Evolutionary conservation across 2,329 filamentous ascomycete species (phyloP).

Genomic region (Furcasterigmium furcatum): DNA sequence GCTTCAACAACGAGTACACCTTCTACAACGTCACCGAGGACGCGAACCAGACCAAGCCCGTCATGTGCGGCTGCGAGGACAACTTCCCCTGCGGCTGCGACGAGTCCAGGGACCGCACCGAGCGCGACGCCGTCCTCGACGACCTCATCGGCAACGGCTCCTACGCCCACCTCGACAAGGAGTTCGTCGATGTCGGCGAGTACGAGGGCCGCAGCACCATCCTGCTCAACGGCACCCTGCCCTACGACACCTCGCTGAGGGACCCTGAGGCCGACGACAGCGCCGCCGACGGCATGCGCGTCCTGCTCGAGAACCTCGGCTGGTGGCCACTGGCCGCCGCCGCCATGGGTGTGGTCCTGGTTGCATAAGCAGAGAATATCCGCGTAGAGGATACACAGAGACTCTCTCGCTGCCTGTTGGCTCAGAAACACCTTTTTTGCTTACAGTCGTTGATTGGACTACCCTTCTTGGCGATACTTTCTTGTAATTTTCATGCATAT

Average conservation of each 20-base stretch:
- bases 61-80: conserved; percentile 58
- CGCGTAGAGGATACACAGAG: neutral
- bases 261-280: conserved; percentile 32
- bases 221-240: conserved; percentile 72
- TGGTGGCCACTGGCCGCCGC: conserved; percentile 47
- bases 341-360: conserved; percentile 39
- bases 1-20: conserved; percentile 55
- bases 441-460: too few species aligned
- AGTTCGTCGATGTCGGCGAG: conserved; percentile 55
- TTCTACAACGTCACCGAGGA: conserved; percentile 43
- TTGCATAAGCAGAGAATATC: conserved; percentile 24
- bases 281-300: conserved; percentile 22
- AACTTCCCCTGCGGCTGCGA: conserved; percentile 51
- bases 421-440: too few species aligned
- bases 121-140: conserved; percentile 47
- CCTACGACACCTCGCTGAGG: conserved; percentile 59
- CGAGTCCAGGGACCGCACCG: conserved; percentile 34
- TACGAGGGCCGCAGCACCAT: conserved; percentile 55
- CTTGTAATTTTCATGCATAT: too few species aligned
- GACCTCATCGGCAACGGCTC: conserved; percentile 62
- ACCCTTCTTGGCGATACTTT: too few species aligned
- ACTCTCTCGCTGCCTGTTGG: too few species aligned
- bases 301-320: conserved; percentile 34
- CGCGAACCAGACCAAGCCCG: conserved; percentile 56
- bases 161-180: conserved; percentile 50